A percentile compares a stretch with the other conserved stretches of the same genome.
phyloP scores from a whole-genome alignment of 2,329 filamentous ascomycete species.

The Onygenales sp. region DNA sequence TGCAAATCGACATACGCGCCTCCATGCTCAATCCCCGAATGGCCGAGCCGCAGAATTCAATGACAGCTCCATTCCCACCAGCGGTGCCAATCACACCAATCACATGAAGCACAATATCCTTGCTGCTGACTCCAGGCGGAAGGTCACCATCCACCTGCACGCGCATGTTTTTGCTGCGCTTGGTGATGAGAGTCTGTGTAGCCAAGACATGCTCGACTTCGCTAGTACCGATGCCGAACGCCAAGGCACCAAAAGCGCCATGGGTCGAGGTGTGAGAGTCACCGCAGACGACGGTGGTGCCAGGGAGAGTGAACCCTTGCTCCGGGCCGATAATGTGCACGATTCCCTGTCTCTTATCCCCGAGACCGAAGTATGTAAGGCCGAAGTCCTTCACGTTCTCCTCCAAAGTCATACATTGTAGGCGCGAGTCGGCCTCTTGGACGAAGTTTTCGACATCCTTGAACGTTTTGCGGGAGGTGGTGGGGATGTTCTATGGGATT shows the following conservation, averaged over 20 bases:
- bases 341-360: constrained; percentile 94
- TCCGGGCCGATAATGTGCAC: constrained; percentile 98
- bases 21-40: constrained; percentile 89
- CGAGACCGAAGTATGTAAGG: constrained; percentile 92
- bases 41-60: constrained; percentile 94
- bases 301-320: constrained; percentile 95
- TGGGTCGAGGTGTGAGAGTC: constrained; percentile 98
- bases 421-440: constrained; percentile 83
- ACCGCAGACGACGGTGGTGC: constrained; percentile 93
- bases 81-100: constrained; percentile 94
- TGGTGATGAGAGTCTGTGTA: constrained; percentile 89
- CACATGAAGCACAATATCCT: constrained; percentile 86
- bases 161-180: constrained; percentile 97
- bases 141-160: constrained; percentile 90
- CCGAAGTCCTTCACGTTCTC: constrained; percentile 96
- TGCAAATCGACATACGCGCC: constrained; percentile 98
- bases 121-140: constrained; percentile 83
- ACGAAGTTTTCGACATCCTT: constrained; percentile 93
- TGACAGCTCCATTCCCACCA: constrained; percentile 86
- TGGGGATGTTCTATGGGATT: constrained; percentile 71
- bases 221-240: constrained; percentile 94
- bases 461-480: constrained; percentile 78
- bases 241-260: constrained; percentile 88
- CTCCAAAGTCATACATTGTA: constrained; percentile 92
- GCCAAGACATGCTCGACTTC: constrained; percentile 98